Evolutionary conservation across 179 eudicot species (phyloP).

Genomic region (Silene noctiflora): DNA sequence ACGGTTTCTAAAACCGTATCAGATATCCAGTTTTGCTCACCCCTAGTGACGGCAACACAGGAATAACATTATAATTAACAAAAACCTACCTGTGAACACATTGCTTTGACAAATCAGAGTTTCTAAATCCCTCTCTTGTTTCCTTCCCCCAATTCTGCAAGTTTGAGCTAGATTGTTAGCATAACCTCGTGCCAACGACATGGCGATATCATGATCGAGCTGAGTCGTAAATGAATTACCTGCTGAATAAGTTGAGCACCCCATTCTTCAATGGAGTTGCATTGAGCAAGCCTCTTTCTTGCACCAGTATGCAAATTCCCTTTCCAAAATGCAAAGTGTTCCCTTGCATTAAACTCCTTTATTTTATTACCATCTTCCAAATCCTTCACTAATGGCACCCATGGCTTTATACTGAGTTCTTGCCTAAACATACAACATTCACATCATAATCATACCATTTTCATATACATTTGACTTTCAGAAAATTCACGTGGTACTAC

Average conservation of each 20-base stretch:
- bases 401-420: constrained; percentile 46
- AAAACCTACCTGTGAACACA: constrained; percentile 37
- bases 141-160: constrained; percentile 46
- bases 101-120: constrained; percentile 43
- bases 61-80: too few species aligned
- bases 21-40: too few species aligned
- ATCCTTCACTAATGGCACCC: constrained; percentile 40
- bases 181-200: not conserved
- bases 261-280: constrained; percentile 37
- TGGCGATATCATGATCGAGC: not conserved
- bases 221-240: constrained; percentile 19
- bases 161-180: not conserved
- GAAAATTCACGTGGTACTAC: too few species aligned
- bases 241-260: constrained; percentile 33
- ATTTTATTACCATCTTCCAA: constrained; percentile 37
- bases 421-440: constrained; percentile 34
- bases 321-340: constrained; percentile 53
- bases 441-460: not conserved
- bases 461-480: not conserved
- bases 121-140: constrained; percentile 27
- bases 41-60: too few species aligned
- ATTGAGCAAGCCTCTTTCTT: constrained; percentile 31
- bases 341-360: constrained; percentile 42
- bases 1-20: too few species aligned
- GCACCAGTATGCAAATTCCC: constrained; percentile 38